Base-by-base conservation (phyloP, 208 protist genomes). In the Leishmania gerbilli region DNA sequence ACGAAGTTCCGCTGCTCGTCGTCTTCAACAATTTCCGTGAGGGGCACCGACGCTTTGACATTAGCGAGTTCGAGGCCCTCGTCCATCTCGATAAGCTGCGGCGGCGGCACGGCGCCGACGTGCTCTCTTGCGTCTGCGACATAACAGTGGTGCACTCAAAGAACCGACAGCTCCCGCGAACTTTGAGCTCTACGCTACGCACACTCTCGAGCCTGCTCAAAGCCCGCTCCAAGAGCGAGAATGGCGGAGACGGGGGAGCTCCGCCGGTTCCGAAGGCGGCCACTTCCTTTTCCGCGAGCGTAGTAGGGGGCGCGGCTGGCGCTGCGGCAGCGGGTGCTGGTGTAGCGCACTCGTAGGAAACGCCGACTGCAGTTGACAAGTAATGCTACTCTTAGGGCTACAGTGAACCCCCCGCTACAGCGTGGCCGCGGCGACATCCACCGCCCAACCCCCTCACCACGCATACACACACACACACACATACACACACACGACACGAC, bases 1-100 rank as follows among this genome's bases (percentile, higher is more conserved):
- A 77, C 17, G 86, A 68, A 34, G 71, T 85, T 31, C 95, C 95
- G 15, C 74, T 96, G 21, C 77, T 97, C 17, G 82, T 97, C 69
- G 67, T 96, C n/a, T 95, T 96, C 55, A 97, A 97, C 83, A 95
- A 97, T 80, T 93, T 89, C 80, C 91, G 84, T 47, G 81, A 88
- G 65, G 77, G 81, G 17, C 87, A 84, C 47, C 83, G 86, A 55
- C 79, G 82, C 74, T 79, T 87, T 58, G 74, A 82, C 42, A 84
- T 90, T 34, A 58, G 79, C 13, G 82, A 93, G 75, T 83, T 95
- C 37, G 83, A 89, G 81, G 15, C 55, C 2, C 24, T 78, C 62
- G 13, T 94, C 40, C 71, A 90, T 37, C 49, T 97, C n/a, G 80
- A 93, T 37, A 87, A 87, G 74, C 76, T 96, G 19, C 84, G 87